These are phyloP conservation scores for Yamadazyma sp. DNA, from an alignment of 1,139 yeast species.

Conservation along the genomic window DNA sequence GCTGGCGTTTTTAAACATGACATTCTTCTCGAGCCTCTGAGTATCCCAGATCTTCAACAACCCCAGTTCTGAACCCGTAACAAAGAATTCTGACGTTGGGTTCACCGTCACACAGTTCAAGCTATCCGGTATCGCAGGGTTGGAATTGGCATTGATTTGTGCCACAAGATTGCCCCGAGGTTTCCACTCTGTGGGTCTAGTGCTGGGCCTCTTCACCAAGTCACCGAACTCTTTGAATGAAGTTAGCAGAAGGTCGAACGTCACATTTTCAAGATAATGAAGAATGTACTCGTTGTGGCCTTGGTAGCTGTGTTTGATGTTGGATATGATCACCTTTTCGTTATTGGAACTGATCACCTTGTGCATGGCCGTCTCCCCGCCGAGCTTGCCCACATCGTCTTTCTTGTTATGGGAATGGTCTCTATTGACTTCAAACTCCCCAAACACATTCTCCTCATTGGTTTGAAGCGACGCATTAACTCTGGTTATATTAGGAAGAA, in stretches of 20 bases:
- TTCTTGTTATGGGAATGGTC: slow-evolving; percentile 18
- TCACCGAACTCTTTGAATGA: slow-evolving; percentile 73
- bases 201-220: slow-evolving; percentile 8
- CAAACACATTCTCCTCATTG: slow-evolving; percentile 61
- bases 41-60: slow-evolving; percentile 77
- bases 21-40: slow-evolving; percentile 60
- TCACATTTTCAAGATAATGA: slow-evolving; percentile 52
- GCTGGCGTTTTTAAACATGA: slow-evolving; percentile 56
- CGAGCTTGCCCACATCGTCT: slow-evolving; percentile 12
- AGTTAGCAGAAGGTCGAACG: slow-evolving; percentile 55
- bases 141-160: slow-evolving; percentile 32
- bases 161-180: slow-evolving; percentile 59
- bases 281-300: slow-evolving; percentile 69
- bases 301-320: slow-evolving; percentile 54
- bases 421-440: slow-evolving; percentile 47
- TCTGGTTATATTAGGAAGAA: slow-evolving; percentile 34
- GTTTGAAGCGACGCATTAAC: slow-evolving; percentile 55
- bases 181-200: slow-evolving; percentile 13
- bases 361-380: slow-evolving; percentile 20
- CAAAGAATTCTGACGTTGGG: slow-evolving; percentile 65
- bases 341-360: slow-evolving; percentile 35
- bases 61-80: slow-evolving; percentile 81
- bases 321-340: slow-evolving; percentile 38
- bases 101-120: slow-evolving; percentile 58
- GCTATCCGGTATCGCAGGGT: slow-evolving; percentile 27